Percentiles rank a stretch among this genome's conserved stretches.
These are phyloP conservation scores for Letharia lupina DNA, from an alignment of 495 filamentous ascomycete species.

Conservation along the genomic window DNA sequence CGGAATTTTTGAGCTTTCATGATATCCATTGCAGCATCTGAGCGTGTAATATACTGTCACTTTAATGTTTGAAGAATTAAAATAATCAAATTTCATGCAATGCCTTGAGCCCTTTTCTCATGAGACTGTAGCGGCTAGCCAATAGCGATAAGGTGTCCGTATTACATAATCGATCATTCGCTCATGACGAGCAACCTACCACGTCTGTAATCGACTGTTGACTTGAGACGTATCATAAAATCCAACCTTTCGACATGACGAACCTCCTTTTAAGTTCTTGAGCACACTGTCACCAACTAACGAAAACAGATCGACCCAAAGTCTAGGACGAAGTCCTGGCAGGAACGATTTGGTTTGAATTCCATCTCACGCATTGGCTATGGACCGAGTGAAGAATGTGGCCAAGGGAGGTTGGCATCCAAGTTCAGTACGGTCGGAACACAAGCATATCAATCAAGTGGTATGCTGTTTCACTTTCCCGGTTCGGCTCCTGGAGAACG, in stretches of 20 bases:
- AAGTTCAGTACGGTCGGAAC: slow-evolving; percentile 26
- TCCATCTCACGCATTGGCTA: slow-evolving; percentile 18
- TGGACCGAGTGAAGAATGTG: slow-evolving; percentile 45
- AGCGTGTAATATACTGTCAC: neutral
- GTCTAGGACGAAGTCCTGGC: neutral
- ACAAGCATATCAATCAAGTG: slow-evolving; percentile 41
- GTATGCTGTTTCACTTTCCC: slow-evolving; percentile 22
- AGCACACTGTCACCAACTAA: neutral
- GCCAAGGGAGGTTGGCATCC: slow-evolving; percentile 54
- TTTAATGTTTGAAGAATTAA: neutral
- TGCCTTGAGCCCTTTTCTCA: neutral
- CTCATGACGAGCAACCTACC: no score
- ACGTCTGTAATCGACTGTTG: no score
- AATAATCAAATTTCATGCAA: neutral
- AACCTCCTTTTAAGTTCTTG: neutral
- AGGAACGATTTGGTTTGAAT: neutral
- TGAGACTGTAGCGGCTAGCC: neutral
- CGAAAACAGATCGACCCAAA: neutral
- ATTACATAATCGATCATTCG: neutral
- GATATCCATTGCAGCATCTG: slow-evolving; percentile 10
- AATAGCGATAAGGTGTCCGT: neutral
- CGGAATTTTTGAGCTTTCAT: neutral
- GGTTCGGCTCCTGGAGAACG: neutral
- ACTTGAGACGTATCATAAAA: no score
- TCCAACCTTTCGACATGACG: neutral